Evolutionary conservation across 1,284 basidiomycete species (phyloP).

Genomic region (Microbotryum saponariae): DNA sequence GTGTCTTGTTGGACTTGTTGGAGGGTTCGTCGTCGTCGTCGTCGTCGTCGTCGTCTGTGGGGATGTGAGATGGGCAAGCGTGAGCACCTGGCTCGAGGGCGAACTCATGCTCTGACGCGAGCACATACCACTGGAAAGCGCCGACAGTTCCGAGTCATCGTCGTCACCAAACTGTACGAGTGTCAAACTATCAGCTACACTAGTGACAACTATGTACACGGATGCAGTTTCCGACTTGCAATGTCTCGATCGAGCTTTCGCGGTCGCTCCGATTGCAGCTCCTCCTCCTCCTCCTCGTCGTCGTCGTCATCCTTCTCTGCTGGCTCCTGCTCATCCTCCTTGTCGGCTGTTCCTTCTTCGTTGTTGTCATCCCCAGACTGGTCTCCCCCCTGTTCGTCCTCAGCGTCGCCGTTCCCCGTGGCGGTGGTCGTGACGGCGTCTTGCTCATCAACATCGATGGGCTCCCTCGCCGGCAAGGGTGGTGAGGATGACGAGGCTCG

Average conservation of each 20-base stretch:
- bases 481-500: neutral
- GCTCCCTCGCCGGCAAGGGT: too few relatives aligned
- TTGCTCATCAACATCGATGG: too few relatives aligned
- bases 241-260: too few relatives aligned
- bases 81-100: conserved; percentile 5
- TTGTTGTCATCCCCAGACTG: conserved; percentile 2
- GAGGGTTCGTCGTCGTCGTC: neutral
- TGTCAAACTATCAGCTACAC: neutral
- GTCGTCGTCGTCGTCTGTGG: neutral
- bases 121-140: conserved; percentile 1
- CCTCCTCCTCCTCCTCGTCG: too few relatives aligned
- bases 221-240: too few relatives aligned
- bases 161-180: conserved; percentile 16
- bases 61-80: neutral
- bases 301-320: too few relatives aligned
- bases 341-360: too few relatives aligned
- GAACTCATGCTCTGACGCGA: neutral
- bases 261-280: too few relatives aligned
- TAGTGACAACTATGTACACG: too few relatives aligned
- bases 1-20: too few relatives aligned
- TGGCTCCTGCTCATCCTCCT: too few relatives aligned
- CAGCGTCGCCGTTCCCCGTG: conserved; percentile 5
- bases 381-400: conserved; percentile 6
- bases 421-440: neutral
- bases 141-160: conserved; percentile 20